Evolutionary conservation across 2,329 filamentous ascomycete species (phyloP).

Genomic region (Paraphaeosphaeria sporulosa): DNA sequence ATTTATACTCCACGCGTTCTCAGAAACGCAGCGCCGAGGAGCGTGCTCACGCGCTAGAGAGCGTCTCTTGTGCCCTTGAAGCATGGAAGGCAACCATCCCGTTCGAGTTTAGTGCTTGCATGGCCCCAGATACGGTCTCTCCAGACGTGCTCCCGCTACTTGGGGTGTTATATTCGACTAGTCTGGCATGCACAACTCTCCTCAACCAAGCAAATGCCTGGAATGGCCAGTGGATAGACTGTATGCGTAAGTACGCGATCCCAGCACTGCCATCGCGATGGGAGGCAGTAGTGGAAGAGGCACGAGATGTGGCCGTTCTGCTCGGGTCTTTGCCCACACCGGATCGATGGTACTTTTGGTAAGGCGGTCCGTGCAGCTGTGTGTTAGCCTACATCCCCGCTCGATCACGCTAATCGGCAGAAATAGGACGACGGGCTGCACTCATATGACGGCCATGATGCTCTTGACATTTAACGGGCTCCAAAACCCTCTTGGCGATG

Average conservation of each 20-base stretch:
- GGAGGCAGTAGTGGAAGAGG: slow-evolving; percentile 29
- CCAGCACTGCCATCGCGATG: slow-evolving; percentile 27
- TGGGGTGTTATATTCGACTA: slow-evolving; percentile 28
- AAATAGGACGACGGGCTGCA: slow-evolving; percentile 31
- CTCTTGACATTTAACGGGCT: slow-evolving; percentile 31
- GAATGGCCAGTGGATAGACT: slow-evolving; percentile 20
- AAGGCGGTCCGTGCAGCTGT: slow-evolving; percentile 22
- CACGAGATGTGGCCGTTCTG: slow-evolving; percentile 26
- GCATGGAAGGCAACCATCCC: slow-evolving; percentile 30
- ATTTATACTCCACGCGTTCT: slow-evolving; percentile 30
- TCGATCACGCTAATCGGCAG: slow-evolving; percentile 16
- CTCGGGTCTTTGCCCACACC: slow-evolving; percentile 20
- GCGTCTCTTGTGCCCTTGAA: slow-evolving; percentile 25
- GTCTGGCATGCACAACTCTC: slow-evolving; percentile 29
- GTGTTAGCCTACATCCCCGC: too few species aligned
- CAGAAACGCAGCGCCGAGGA: slow-evolving; percentile 25
- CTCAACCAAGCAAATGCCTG: slow-evolving; percentile 29
- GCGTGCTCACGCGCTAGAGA: slow-evolving; percentile 21
- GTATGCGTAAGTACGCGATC: slow-evolving; percentile 24
- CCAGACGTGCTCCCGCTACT: slow-evolving; percentile 24
- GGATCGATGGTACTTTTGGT: slow-evolving; percentile 30
- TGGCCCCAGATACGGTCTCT: slow-evolving; percentile 20
- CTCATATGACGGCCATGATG: slow-evolving; percentile 31
- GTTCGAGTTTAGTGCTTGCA: slow-evolving; percentile 23
- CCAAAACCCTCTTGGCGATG: slow-evolving; percentile 23